Conservation (phyloP, 164 flowering plant genomes). For the Vitis amurensis region DNA sequence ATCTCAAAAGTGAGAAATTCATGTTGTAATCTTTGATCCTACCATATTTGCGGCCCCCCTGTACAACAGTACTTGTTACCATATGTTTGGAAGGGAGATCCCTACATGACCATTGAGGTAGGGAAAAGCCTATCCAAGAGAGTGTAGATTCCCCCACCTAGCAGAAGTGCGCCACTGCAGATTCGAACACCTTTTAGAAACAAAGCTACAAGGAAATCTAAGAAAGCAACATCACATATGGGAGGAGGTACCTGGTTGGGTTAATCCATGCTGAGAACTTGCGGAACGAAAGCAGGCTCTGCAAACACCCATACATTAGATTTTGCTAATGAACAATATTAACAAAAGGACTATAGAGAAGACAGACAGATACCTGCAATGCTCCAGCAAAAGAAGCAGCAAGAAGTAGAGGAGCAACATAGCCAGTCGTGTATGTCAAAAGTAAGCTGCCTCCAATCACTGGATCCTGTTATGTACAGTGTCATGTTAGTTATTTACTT, state of each 20-base stretch:
- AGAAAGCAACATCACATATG: neutral
- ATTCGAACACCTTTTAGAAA: conserved; percentile 6
- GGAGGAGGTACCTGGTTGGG: conserved; percentile 66
- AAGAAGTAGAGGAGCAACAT: conserved; percentile 90
- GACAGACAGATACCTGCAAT: conserved; percentile 60
- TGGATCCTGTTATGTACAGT: conserved; percentile 65
- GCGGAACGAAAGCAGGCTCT: conserved; percentile 92
- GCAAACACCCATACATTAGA: conserved; percentile 22
- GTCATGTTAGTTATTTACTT: neutral
- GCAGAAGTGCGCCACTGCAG: conserved; percentile 83
- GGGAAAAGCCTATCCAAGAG: conserved; percentile 84
- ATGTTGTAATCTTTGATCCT: too few species aligned
- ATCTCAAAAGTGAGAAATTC: too few species aligned
- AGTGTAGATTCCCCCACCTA: conserved; percentile 88
- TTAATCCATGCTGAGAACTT: conserved; percentile 96
- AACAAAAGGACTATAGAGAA: neutral
- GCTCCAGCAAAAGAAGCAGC: conserved; percentile 99
- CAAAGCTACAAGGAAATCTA: neutral
- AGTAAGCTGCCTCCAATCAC: conserved; percentile 89
- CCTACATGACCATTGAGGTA: conserved; percentile 66
- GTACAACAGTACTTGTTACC: neutral
- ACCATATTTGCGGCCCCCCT: too few species aligned
- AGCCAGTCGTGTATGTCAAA: conserved; percentile 95
- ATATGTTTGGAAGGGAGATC: neutral
- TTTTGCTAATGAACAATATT: neutral